Base-by-base conservation (phyloP, 2,329 filamentous ascomycete genomes). In the Penicillium sp. region DNA sequence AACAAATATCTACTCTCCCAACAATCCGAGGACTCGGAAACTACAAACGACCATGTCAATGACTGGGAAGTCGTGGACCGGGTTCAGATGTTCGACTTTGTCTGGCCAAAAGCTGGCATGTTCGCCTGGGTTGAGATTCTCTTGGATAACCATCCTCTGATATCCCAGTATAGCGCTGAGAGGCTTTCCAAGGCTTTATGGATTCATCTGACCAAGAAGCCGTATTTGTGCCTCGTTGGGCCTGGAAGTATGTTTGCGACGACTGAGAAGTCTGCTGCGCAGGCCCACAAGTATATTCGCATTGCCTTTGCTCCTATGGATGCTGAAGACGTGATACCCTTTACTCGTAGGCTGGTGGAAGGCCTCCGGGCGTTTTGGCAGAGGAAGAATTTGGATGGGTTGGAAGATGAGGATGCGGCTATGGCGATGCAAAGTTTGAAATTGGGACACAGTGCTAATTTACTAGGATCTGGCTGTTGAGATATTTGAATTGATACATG, bases 81-180 rank as follows among this genome's bases (percentile, higher is more conserved):
- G 71, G 86, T 81, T 1, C 78, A 79, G 52, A 79, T 95, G 58
- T 88, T 85, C 68, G 81, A 84, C 40, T 95, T 95, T 65, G 72
- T 80, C 58, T 89, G 87, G 78, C 90, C 91, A 1, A 81, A 87
- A 25, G 91, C 85, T 31, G 91, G 91, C 64, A 96, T 96, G 90
- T 96, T 95, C 68, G 71, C 95, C 48, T 96, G 91, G 91, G 62
- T 95, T 3, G 78, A 81, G 48, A 72, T 93, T 53, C 78, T 83
- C 65, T 86, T 90, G 60, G 80, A 86, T 47, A 75, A 76, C 1
- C 90, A 95, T 64, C 88, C 89, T 10, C 77, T 95, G 12, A 84
- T 76, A 66, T 67, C 69, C 24, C 66, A 73, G 37, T 72, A 87
- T 18, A 72, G 78, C 43, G 76, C 79, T 0, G 66, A 78, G 8